Evolutionary conservation across 805 yeast species (phyloP).

Genomic region (Suhomyces sp.): DNA sequence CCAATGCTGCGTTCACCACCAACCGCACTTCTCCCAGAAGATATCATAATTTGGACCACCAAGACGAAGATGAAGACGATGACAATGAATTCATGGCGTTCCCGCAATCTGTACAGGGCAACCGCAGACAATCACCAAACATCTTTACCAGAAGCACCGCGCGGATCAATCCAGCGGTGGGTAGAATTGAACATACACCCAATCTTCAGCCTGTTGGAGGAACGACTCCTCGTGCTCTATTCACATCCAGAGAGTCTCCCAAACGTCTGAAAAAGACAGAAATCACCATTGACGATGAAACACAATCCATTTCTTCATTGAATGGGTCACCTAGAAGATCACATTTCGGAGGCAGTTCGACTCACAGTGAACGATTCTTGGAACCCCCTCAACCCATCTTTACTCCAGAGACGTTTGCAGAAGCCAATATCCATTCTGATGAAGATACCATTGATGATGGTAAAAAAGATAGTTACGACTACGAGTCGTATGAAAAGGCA

Average conservation of each 20-base stretch:
- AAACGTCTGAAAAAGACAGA: slow-evolving; percentile 52
- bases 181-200: slow-evolving; percentile 27
- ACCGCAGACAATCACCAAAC: slow-evolving; percentile 41
- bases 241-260: slow-evolving; percentile 72
- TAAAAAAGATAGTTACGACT: slow-evolving; percentile 27
- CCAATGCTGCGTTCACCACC: slow-evolving; percentile 40
- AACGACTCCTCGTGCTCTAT: slow-evolving; percentile 59
- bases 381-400: slow-evolving; percentile 68
- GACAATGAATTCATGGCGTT: slow-evolving; percentile 27
- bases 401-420: slow-evolving; percentile 62
- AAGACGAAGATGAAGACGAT: slow-evolving; percentile 20
- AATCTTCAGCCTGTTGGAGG: slow-evolving; percentile 19
- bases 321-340: slow-evolving; percentile 40
- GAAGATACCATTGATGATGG: slow-evolving; percentile 35
- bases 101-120: slow-evolving; percentile 26
- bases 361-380: slow-evolving; percentile 49
- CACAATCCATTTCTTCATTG: slow-evolving; percentile 22
- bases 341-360: slow-evolving; percentile 28
- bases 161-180: slow-evolving; percentile 17
- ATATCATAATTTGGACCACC: slow-evolving; percentile 26
- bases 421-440: slow-evolving; percentile 43
- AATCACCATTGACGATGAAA: slow-evolving; percentile 43
- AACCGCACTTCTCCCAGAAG: slow-evolving; percentile 39
- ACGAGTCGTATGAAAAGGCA: slow-evolving; percentile 37
- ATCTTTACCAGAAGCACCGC: slow-evolving; percentile 41